Evolutionary conservation across 1,284 basidiomycete genomes (phyloP), one percentile per base, ranked within the genome.

Genomic region (Pseudozyma thailandica): DNA sequence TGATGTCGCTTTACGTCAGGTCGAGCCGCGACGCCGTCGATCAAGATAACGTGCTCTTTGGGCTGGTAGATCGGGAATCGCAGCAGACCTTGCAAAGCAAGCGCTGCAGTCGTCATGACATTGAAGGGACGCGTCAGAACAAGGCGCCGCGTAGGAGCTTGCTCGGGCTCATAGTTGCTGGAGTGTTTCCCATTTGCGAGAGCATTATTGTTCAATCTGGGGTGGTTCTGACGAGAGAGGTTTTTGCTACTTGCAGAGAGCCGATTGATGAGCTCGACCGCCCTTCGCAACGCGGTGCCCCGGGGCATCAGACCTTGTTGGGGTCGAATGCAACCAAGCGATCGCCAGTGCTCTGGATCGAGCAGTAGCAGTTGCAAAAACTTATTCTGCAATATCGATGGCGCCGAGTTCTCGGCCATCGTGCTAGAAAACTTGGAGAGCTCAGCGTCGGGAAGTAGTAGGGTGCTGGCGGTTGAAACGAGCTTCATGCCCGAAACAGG

Each of bases 341-440:
- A 82, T 33, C 74, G 75, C 58, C 81, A 71, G 28, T 60, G 61
- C 16, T 72, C 73, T 13, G 75, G 74, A 51, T 74, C 72, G n/a
- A 73, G 45, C 45, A 69, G 60, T 4, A 73, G 53, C 31, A 70
- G 44, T 27, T 55, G 53, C 48, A 61, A 23, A 23, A 69, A 66
- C 35, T 61, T 60, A 27, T 58, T 56, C 54, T 70, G 62, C 46
- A 75, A 45, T 23, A 31, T 5, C 4, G 70, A 50, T 13, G 59
- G 37, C 27, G 48, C 63, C 13, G 42, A 43, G 20, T 45, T 28
- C 27, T 26, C 43, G 39, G 30, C 25, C 31, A 26, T 43, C 28
- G 12, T 39, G 27, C 35, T 8, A 6, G 49, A 28, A 26, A 41
- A 50, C 10, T 38, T 35, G 13, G 48, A 25, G 28, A 64, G 45